phyloP scores from a whole-genome alignment of 768 basidiomycete species.

The Macrolepiota albuminosa region DNA sequence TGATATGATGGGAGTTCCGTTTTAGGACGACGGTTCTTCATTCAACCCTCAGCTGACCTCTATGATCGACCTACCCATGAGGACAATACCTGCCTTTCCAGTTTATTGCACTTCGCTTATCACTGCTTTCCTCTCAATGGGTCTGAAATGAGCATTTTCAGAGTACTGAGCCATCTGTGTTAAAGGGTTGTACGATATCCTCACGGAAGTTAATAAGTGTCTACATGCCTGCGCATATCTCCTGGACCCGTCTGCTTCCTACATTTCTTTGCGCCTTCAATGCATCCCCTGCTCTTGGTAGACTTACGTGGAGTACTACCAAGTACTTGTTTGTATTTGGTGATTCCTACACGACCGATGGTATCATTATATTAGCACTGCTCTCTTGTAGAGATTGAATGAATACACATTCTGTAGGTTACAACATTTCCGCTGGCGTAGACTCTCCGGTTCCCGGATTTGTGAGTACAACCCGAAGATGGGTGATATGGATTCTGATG shows the following conservation, averaged over 20 bases:
- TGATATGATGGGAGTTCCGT: conserved; percentile 6
- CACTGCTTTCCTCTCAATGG: background rate
- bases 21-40: conserved; percentile 2
- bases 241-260: conserved; percentile 4
- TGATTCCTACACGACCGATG: conserved; percentile 56
- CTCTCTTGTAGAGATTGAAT: background rate
- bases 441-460: conserved; percentile 46
- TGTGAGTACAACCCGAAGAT: conserved; percentile 27
- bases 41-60: background rate
- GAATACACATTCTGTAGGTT: conserved; percentile 28
- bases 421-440: conserved; percentile 53
- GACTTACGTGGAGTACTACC: conserved; percentile 47
- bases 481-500: background rate
- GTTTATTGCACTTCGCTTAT: background rate
- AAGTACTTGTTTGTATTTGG: conserved; percentile 58
- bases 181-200: background rate
- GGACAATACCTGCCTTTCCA: background rate
- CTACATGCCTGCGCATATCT: conserved; percentile 3
- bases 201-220: background rate
- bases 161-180: conserved; percentile 1
- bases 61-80: conserved; percentile 2
- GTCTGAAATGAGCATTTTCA: background rate
- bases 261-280: background rate
- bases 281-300: conserved; percentile 14
- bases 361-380: conserved; percentile 13